A percentile compares a stretch with the other conserved stretches of the same genome.
phyloP scores from a whole-genome alignment of 306 rosid species.

The Pachyrhizus erosus region DNA sequence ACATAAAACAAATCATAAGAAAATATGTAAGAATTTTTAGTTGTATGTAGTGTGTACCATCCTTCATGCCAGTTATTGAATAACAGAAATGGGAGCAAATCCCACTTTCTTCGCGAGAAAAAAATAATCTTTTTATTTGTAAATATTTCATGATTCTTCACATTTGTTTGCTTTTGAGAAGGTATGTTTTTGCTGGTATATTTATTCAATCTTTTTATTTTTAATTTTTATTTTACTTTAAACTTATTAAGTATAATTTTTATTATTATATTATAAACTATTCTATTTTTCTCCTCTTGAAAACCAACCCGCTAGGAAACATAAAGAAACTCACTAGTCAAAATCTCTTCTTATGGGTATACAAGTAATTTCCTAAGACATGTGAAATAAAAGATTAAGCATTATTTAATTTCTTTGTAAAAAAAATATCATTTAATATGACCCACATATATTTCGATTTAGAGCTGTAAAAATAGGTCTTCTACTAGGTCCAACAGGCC shows the following conservation, averaged over 20 bases:
- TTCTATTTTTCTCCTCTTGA: neutral
- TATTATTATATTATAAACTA: too few species aligned
- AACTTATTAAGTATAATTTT: neutral
- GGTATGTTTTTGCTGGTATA: too few species aligned
- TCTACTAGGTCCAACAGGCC: too few species aligned
- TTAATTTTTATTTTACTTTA: neutral
- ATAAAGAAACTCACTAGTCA: neutral
- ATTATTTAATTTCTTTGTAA: too few species aligned
- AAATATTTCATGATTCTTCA: neutral
- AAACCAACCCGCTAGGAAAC: neutral
- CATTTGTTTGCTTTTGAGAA: neutral
- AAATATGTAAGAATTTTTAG: slow-evolving; percentile 2
- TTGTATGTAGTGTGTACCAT: neutral
- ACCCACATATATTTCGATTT: neutral
- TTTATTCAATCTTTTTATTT: neutral
- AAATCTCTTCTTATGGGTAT: neutral
- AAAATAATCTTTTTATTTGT: neutral
- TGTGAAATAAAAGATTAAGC: too few species aligned
- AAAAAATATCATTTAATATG: neutral
- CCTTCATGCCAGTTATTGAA: slow-evolving; percentile 28
- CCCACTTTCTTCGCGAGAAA: neutral
- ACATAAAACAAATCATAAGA: slow-evolving; percentile 10
- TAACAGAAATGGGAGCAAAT: slow-evolving; percentile 23
- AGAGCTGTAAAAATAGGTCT: too few species aligned
- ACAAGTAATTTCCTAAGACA: too few species aligned